Evolutionary conservation across 2,329 filamentous ascomycete genomes (phyloP).

Genomic region (Trichoderma atrobrunneum): DNA sequence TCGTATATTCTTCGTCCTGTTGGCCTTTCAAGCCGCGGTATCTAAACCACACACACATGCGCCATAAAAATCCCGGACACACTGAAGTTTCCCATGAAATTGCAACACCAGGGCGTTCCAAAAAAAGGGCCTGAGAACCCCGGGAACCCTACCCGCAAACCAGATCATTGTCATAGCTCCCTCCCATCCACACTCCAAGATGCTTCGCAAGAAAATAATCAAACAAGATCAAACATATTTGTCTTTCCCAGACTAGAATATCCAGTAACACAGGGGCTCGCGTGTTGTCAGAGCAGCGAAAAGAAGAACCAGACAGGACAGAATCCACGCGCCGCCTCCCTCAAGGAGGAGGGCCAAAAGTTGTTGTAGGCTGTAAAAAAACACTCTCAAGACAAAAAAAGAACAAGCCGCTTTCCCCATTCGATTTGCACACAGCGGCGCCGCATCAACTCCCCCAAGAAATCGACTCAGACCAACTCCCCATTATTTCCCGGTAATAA

Average conservation of each 20-base stretch:
- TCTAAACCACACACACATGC: conserved; percentile 33
- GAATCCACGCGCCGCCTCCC: conserved; percentile 17
- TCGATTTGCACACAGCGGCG: conserved; percentile 31
- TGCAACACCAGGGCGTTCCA: conserved; percentile 35
- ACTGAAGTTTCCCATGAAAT: conserved; percentile 28
- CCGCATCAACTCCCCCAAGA: conserved; percentile 23
- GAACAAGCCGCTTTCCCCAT: conserved; percentile 30
- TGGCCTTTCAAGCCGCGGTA: conserved; percentile 30
- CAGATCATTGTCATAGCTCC: conserved; percentile 34
- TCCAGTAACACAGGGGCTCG: conserved; percentile 27
- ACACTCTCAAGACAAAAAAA: background rate
- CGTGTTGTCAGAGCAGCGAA: conserved; percentile 19
- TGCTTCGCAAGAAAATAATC: conserved; percentile 29
- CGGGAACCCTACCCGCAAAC: conserved; percentile 32
- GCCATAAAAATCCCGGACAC: conserved; percentile 31
- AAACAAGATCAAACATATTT: conserved; percentile 12
- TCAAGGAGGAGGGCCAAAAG: background rate
- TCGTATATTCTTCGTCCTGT: conserved; percentile 41
- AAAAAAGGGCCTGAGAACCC: conserved; percentile 32
- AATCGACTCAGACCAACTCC: conserved; percentile 37
- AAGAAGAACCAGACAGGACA: conserved; percentile 21
- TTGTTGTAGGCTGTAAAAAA: conserved; percentile 1
- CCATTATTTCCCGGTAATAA: conserved; percentile 29
- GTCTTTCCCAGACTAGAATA: conserved; percentile 29
- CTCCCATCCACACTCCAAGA: conserved; percentile 32